phyloP scores from a whole-genome alignment of 805 yeast genomes.

The Cyberlindnera galapagoensis region DNA sequence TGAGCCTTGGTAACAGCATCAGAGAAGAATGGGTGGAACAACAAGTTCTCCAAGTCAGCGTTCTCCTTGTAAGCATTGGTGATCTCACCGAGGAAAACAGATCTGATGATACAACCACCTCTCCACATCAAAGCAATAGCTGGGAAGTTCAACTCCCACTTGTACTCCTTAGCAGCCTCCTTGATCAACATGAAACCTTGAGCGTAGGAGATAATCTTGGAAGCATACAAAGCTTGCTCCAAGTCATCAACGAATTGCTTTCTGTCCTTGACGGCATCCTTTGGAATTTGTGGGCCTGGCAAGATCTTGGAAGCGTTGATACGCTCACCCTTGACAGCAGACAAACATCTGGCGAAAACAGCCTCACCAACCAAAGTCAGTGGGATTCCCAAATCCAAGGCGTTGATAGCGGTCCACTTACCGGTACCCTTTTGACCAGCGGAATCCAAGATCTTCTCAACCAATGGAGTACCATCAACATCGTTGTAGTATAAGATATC shows the following conservation, averaged over 20 bases:
- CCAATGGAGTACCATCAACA: constrained; percentile 84
- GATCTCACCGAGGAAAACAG: constrained; percentile 95
- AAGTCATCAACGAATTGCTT: constrained; percentile 82
- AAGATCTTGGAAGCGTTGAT: constrained; percentile 72
- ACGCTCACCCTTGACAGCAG: constrained; percentile 91
- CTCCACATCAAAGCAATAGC: constrained; percentile 99
- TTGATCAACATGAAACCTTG: constrained; percentile 99
- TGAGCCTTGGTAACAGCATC: constrained; percentile 91
- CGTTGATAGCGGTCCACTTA: constrained; percentile 99
- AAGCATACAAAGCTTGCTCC: constrained; percentile 97
- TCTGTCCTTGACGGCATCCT: constrained; percentile 65
- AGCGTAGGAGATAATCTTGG: constrained; percentile 96
- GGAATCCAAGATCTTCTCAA: constrained; percentile 92
- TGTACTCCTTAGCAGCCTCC: constrained; percentile 95
- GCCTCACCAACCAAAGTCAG: constrained; percentile 98
- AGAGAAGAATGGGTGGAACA: constrained; percentile 92
- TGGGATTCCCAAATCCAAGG: constrained; percentile 96
- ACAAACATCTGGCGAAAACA: constrained; percentile 92
- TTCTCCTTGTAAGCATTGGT: constrained; percentile 91
- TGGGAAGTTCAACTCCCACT: constrained; percentile 96
- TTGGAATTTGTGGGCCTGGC: constrained; percentile 69
- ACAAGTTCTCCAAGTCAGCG: constrained; percentile 91
- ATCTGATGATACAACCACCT: constrained; percentile 99
- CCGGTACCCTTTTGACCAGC: constrained; percentile 99
- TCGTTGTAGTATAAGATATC: constrained; percentile 89